These are phyloP conservation scores for Cochliopodium minus DNA, from an alignment of 208 protist species.

Conservation along the genomic window DNA sequence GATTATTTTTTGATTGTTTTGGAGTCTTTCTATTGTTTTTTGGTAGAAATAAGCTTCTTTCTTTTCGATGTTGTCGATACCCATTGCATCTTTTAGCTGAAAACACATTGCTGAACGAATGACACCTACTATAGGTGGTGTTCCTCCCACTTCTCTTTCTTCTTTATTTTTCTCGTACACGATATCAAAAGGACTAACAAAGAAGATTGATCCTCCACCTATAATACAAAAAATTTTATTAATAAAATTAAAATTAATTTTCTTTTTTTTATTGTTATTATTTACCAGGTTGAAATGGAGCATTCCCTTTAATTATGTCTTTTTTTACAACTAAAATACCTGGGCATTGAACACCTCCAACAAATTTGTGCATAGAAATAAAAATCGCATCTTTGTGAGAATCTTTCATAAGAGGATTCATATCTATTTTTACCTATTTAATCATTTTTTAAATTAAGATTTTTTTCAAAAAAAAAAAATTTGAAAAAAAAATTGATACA, in stretches of 20 bases:
- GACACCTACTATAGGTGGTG: constrained; percentile 40
- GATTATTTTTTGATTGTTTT: neutral
- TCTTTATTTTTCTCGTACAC: constrained; percentile 34
- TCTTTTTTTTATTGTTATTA: too few relatives aligned
- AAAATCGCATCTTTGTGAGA: constrained; percentile 37
- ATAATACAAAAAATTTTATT: constrained; percentile 7
- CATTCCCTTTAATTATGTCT: constrained; percentile 3
- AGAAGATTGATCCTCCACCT: constrained; percentile 47
- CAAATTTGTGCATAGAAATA: constrained; percentile 49
- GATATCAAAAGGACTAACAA: constrained; percentile 25
- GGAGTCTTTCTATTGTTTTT: neutral
- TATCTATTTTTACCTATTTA: too few relatives aligned
- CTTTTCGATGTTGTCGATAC: constrained; percentile 14
- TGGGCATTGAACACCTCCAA: constrained; percentile 41
- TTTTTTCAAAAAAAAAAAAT: too few relatives aligned
- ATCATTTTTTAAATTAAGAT: too few relatives aligned
- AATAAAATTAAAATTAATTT: too few relatives aligned
- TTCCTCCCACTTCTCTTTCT: constrained; percentile 49
- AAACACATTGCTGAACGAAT: constrained; percentile 40
- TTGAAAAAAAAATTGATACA: too few relatives aligned
- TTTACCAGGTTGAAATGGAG: neutral
- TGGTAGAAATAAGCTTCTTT: neutral
- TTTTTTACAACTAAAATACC: constrained; percentile 19
- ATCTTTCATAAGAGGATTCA: neutral
- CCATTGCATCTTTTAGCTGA: constrained; percentile 28